Conservation (phyloP, 495 filamentous ascomycete species). For the Aspergillus egyptiacus region DNA sequence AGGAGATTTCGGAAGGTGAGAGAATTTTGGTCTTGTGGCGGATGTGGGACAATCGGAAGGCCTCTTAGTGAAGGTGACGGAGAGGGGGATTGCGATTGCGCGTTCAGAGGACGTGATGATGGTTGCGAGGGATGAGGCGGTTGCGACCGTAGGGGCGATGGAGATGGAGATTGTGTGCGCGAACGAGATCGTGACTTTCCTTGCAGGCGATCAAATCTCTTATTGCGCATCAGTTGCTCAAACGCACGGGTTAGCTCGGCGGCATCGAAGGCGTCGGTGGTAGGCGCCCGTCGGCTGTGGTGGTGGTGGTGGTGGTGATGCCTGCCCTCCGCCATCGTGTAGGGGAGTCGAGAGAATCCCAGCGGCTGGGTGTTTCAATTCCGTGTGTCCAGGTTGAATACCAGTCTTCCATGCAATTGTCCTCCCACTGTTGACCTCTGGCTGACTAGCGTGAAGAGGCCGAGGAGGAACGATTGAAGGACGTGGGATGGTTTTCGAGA, state of each 20-base stretch:
- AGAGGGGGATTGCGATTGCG: conserved; percentile 42
- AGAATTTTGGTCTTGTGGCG: conserved; percentile 67
- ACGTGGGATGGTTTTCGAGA: conserved; percentile 3
- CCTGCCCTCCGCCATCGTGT: conserved; percentile 39
- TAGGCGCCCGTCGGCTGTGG: conserved; percentile 26
- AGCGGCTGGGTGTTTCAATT: conserved; percentile 5
- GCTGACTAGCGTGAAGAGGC: too few relatives aligned
- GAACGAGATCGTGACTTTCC: conserved; percentile 53
- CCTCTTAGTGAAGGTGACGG: conserved; percentile 60
- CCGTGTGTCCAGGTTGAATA: conserved; percentile 18
- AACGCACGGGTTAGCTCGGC: conserved; percentile 57
- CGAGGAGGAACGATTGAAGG: background rate
- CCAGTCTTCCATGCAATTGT: too few relatives aligned
- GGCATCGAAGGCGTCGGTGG: conserved; percentile 38
- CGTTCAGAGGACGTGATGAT: conserved; percentile 35
- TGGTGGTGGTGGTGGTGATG: conserved; percentile 29
- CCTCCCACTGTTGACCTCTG: too few relatives aligned
- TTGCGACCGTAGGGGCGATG: conserved; percentile 20
- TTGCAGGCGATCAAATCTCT: conserved; percentile 68
- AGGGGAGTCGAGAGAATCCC: conserved; percentile 20
- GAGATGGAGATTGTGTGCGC: conserved; percentile 43
- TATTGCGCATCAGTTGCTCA: conserved; percentile 69
- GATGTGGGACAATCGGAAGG: conserved; percentile 73
- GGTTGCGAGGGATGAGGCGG: conserved; percentile 39
- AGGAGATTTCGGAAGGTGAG: conserved; percentile 82